phyloP scores from a whole-genome alignment of 2,329 filamentous ascomycete genomes.

The Ophiocordyceps polyrhachis-furcata region DNA sequence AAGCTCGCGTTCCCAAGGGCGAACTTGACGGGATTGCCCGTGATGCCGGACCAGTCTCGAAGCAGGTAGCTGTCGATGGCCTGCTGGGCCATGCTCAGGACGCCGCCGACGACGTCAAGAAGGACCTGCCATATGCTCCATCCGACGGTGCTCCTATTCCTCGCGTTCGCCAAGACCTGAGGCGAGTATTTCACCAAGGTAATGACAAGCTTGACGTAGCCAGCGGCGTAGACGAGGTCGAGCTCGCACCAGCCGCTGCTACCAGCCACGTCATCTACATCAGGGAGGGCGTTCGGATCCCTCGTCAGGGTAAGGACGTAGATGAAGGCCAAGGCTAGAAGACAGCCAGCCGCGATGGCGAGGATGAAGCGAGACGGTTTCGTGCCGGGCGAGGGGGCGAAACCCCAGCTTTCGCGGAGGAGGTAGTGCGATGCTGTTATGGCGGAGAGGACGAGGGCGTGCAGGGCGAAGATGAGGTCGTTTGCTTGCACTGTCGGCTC shows the following conservation, averaged over 20 bases:
- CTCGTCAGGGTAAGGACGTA: conserved; percentile 18
- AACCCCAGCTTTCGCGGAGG: conserved; percentile 54
- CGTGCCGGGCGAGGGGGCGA: conserved; percentile 38
- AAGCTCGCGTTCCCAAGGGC: conserved; percentile 71
- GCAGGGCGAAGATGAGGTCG: conserved; percentile 72
- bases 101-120: conserved; percentile 63
- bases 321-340: conserved; percentile 37
- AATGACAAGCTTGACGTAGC: conserved; percentile 76
- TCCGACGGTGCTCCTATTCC: conserved; percentile 66
- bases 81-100: conserved; percentile 67
- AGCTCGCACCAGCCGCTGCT: conserved; percentile 37
- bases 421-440: conserved; percentile 66
- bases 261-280: conserved; percentile 14
- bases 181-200: conserved; percentile 89
- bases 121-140: conserved; percentile 79
- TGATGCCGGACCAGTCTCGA: conserved; percentile 76
- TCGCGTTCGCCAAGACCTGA: conserved; percentile 67
- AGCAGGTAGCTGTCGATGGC: conserved; percentile 70
- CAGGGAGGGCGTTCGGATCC: conserved; percentile 1
- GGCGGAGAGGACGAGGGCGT: conserved; percentile 55
- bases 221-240: conserved; percentile 48
- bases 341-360: conserved; percentile 50
- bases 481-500: conserved; percentile 77
- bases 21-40: conserved; percentile 83
- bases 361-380: conserved; percentile 42